Evolutionary conservation across 192 early-diverging fungal species (phyloP).

Genomic region (Rhizophagus prolifer): DNA sequence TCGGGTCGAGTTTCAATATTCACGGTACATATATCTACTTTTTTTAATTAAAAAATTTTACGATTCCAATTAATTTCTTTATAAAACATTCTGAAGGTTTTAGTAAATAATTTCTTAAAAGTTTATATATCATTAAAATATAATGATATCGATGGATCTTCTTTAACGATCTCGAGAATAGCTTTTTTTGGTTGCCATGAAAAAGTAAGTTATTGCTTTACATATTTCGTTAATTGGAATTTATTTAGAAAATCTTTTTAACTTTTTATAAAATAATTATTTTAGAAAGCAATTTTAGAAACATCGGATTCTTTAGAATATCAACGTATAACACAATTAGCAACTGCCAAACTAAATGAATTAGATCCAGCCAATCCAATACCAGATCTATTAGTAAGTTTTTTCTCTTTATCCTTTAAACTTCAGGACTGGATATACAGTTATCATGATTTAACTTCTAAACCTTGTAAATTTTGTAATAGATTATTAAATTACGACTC

Average conservation of each 20-base stretch:
- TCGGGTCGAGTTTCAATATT: neutral
- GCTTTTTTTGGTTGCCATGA: conserved; percentile 9
- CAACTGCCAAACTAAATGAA: conserved; percentile 8
- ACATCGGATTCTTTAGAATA: conserved; percentile 14
- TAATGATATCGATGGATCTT: conserved; percentile 5
- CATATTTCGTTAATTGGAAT: neutral
- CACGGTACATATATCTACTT: neutral
- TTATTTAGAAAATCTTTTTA: neutral
- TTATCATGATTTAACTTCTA: conserved; percentile 9
- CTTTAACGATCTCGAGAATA: neutral
- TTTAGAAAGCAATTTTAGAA: conserved; percentile 18
- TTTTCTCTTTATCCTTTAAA: neutral
- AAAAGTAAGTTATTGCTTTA: neutral
- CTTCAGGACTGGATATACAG: conserved; percentile 25
- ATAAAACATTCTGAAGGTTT: neutral
- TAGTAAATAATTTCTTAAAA: conserved; percentile 6
- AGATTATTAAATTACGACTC: conserved; percentile 19
- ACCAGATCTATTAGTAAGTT: conserved; percentile 13
- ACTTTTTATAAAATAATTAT: neutral
- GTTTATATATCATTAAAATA: conserved; percentile 1
- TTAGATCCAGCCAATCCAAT: conserved; percentile 10
- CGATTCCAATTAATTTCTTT: neutral
- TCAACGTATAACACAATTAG: conserved; percentile 26
- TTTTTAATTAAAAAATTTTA: neutral
- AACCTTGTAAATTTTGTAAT: conserved; percentile 2